Base-by-base conservation (phyloP, 345 rosid species). In the Geranium rotundifolium region DNA sequence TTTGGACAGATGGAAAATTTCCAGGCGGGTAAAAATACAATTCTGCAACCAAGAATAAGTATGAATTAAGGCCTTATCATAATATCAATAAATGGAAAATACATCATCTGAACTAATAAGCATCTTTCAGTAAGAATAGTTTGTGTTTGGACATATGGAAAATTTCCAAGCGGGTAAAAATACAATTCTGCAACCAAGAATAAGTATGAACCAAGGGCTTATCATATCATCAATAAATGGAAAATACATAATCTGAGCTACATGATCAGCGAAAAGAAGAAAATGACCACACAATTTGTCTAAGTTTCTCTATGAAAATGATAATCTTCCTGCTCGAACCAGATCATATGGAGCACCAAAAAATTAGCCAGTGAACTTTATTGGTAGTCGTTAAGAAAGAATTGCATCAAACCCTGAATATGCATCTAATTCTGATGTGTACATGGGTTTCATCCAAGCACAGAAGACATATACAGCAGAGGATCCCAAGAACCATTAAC, bases 401-500 rank as follows among this genome's bases (percentile, higher is more conserved):
- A 61, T 39, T 17, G 61, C 56, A 17, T n/a, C 18, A 56, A 23
- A 64, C 17, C 49, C 55, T 27, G 41, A 34, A 34, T 34, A 34
- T 8, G 41, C 6, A 34, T 34, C 7, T 34, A 34, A 34, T 34
- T 34, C 41, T 34, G 20, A 17, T 4, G 58, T 46, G 23, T 23
- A 30, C 4, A 23, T 9, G 16, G 7, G 7, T 29, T 37, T 77
- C 66, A 78, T 4, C 81, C 77, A 19, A 79, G 65, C 62, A 64
- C 68, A 19, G 78, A 77, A 29, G 81, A 74, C 58, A 68, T 70
- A 60, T 62, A 81, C 18, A 76, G 63, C 20, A 74, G 67, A 59
- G 80, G 86, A 75, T 79, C 86, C 79, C 85, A 81, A 13, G 67
- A 41, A 54, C 49, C 58, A 31, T 57, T 68, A 52, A 62, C 39